Evolutionary conservation across 1,139 yeast genomes (phyloP).

Genomic region (Waltiozyma sp.): DNA sequence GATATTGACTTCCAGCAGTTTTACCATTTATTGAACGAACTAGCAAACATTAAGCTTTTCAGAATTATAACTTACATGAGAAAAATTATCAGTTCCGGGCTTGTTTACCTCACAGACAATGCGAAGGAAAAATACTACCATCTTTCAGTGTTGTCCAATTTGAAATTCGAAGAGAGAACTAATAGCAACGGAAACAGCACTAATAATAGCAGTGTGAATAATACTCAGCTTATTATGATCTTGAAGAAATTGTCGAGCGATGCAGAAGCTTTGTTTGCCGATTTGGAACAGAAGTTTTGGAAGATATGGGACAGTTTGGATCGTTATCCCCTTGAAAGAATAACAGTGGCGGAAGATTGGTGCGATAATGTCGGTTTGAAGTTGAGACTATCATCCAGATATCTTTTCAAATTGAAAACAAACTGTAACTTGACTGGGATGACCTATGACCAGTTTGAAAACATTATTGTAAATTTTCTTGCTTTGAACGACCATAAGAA

Average conservation of each 20-base stretch:
- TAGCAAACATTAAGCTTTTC: conserved; percentile 31
- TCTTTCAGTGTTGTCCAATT: conserved; percentile 23
- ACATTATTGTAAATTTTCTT: conserved; percentile 3
- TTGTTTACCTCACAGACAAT: conserved; percentile 38
- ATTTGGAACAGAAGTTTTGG: not conserved
- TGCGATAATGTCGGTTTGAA: conserved; percentile 16
- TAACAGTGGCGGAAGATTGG: conserved; percentile 3
- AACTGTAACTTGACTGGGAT: conserved; percentile 1
- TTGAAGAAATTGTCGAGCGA: conserved; percentile 23
- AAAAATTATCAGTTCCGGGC: conserved; percentile 73
- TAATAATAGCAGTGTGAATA: conserved; percentile 2
- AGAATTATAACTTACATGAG: conserved; percentile 60
- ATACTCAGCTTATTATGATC: conserved; percentile 26
- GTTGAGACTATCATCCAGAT: conserved; percentile 33
- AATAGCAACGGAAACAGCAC: no score
- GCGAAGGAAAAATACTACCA: conserved; percentile 23
- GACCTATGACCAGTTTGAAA: conserved; percentile 5
- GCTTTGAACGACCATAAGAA: conserved; percentile 9
- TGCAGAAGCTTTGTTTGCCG: conserved; percentile 2
- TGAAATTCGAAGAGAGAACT: conserved; percentile 22
- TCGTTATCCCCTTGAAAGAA: not conserved
- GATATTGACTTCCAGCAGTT: not conserved
- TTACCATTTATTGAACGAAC: conserved; percentile 35
- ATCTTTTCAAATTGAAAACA: conserved; percentile 8
- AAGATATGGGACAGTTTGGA: conserved; percentile 2